Evolutionary conservation across 1,284 basidiomycete species (phyloP).

Genomic region (Austroboletus niveus): DNA sequence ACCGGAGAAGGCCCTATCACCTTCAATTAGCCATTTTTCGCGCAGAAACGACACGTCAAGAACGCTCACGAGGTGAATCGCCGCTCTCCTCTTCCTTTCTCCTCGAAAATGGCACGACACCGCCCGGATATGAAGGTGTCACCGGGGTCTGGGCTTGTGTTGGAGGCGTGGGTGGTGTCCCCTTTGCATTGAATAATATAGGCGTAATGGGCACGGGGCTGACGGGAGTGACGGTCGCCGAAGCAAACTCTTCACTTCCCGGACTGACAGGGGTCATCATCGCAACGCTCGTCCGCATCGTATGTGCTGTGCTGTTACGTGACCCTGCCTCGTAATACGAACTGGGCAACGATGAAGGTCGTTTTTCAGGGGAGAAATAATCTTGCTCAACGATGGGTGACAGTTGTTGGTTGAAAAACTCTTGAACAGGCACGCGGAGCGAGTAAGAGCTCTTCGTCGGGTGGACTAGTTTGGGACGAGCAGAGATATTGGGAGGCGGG

Average conservation of each 20-base stretch:
- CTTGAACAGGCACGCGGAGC: slow-evolving; percentile 32
- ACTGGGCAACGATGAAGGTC: slow-evolving; percentile 34
- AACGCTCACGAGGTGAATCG: slow-evolving; percentile 31
- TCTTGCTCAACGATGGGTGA: slow-evolving; percentile 57
- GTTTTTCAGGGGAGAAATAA: slow-evolving; percentile 48
- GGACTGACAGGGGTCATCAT: slow-evolving; percentile 28
- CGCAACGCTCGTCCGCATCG: slow-evolving; percentile 25
- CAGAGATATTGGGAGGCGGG: slow-evolving; percentile 23
- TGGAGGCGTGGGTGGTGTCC: slow-evolving; percentile 11
- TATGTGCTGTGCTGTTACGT: slow-evolving; percentile 22
- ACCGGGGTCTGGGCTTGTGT: slow-evolving; percentile 22
- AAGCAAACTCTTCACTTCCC: slow-evolving; percentile 10
- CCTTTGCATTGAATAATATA: slow-evolving; percentile 19
- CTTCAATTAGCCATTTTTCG: slow-evolving; percentile 6
- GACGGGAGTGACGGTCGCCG: slow-evolving; percentile 28
- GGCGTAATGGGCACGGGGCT: slow-evolving; percentile 32
- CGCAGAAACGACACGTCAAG: neutral
- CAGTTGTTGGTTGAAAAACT: slow-evolving; percentile 43
- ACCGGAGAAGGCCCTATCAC: slow-evolving; percentile 33
- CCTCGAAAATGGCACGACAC: slow-evolving; percentile 22
- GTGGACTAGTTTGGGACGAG: slow-evolving; percentile 26
- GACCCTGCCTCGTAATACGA: slow-evolving; percentile 26
- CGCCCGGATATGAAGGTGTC: slow-evolving; percentile 22
- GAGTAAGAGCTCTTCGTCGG: slow-evolving; percentile 35
- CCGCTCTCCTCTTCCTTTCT: slow-evolving; percentile 28